Evolutionary conservation across 2,329 filamentous ascomycete genomes (phyloP).

Genomic region (Fusarium avenaceum): DNA sequence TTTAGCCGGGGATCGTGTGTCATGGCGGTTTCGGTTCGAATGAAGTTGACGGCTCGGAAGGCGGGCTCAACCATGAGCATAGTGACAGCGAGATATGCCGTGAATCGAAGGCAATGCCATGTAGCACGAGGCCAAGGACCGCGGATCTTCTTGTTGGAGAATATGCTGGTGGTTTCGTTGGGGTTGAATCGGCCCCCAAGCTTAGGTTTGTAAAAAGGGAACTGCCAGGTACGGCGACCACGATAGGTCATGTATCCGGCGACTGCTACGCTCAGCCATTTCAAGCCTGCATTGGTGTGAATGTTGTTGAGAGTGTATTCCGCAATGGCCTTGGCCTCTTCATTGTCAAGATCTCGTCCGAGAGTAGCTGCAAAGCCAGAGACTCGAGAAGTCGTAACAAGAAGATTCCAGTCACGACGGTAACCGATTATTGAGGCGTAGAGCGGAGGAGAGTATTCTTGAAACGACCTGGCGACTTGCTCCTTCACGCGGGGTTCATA

Average conservation of each 20-base stretch:
- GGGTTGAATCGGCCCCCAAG: slow-evolving; percentile 46
- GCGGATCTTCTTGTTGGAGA: slow-evolving; percentile 46
- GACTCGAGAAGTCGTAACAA: slow-evolving; percentile 48
- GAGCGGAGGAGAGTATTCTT: slow-evolving; percentile 51
- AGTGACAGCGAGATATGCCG: slow-evolving; percentile 45
- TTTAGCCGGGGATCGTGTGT: slow-evolving; percentile 39
- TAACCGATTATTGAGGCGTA: slow-evolving; percentile 52
- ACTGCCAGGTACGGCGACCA: slow-evolving; percentile 48
- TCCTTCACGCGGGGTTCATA: slow-evolving; percentile 51
- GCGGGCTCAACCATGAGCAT: slow-evolving; percentile 48
- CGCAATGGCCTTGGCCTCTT: slow-evolving; percentile 55
- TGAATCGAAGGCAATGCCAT: slow-evolving; percentile 48
- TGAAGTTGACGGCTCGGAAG: slow-evolving; percentile 45
- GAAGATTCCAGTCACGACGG: slow-evolving; percentile 48
- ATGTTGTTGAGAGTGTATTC: slow-evolving; percentile 53
- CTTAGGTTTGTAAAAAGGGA: slow-evolving; percentile 50
- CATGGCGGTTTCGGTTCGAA: slow-evolving; percentile 44
- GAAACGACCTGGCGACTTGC: slow-evolving; percentile 52
- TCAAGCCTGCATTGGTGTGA: slow-evolving; percentile 51
- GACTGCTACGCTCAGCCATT: slow-evolving; percentile 46
- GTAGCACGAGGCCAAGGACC: slow-evolving; percentile 44
- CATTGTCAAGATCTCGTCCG: slow-evolving; percentile 52
- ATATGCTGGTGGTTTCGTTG: slow-evolving; percentile 48
- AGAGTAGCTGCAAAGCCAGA: slow-evolving; percentile 50
- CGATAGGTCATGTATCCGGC: slow-evolving; percentile 50